These are phyloP conservation scores for Podaxis sp. DNA, from an alignment of 768 basidiomycete species.

Conservation along the genomic window DNA sequence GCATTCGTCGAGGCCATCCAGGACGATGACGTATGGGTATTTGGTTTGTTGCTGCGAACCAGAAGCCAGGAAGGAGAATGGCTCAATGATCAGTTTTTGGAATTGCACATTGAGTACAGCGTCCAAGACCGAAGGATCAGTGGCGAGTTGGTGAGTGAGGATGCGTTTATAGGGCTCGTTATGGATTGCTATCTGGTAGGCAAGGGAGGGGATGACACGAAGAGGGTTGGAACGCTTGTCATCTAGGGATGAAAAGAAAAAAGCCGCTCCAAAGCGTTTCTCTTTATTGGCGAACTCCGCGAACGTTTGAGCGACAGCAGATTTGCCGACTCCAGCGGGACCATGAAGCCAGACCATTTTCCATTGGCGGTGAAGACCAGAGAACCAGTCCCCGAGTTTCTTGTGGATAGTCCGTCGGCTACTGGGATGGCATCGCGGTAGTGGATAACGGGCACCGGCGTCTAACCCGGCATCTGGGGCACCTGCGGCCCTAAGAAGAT, in stretches of 20 bases:
- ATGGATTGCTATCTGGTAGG: background rate
- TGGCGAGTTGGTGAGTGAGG: background rate
- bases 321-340: background rate
- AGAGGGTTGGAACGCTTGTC: background rate
- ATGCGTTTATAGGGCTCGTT: background rate
- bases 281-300: background rate
- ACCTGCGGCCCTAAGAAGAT: background rate
- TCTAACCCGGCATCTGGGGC: background rate
- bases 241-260: background rate
- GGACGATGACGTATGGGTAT: background rate
- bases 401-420: background rate
- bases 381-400: background rate
- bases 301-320: background rate
- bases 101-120: background rate
- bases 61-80: background rate
- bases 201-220: background rate
- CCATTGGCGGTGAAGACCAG: background rate
- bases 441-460: background rate
- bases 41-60: background rate
- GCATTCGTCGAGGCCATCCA: background rate
- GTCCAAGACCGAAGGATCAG: background rate
- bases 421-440: background rate
- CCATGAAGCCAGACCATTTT: background rate
- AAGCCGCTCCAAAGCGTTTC: background rate
- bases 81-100: background rate